Evolutionary conservation across 352 stramenopile species (phyloP), one percentile per base, ranked within the genome.

Genomic region (Blastocystis hominis): DNA sequence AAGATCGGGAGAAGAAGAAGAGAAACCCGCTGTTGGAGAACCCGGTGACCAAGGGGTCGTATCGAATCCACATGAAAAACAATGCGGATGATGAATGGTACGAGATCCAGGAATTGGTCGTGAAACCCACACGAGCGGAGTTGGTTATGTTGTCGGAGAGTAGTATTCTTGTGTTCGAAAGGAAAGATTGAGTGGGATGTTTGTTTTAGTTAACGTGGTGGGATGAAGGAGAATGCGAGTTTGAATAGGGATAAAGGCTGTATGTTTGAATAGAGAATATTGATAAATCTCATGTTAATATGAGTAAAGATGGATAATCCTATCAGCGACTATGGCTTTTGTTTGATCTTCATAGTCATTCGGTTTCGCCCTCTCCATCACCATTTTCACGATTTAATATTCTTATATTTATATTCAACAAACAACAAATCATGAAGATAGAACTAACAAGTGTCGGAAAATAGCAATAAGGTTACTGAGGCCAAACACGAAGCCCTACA

Each of bases 91-190:
- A 96, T 63, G 94, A 98, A 86, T 98, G 95, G 96, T 98, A 98
- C 89, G 96, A 98, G 88, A 97, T 98, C 56, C 95, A 98, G 88
- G 96, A 99, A 88, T 90, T 98, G 30, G 93, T 98, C 77, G 95
- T 98, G 6, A 92, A 96, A 76, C 94, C 98, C 90, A 98, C 95
- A 9, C 97, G 98, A 92, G 94, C 97, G 13, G 95, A 99, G 90
- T 92, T 98, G 54, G 98, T 99, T 89, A 95, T 95, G 17, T 91
- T 98, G n/a, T 97, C 93, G 47, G 95, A 98, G 86, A 94, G 93
- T 66, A 95, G 95, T 89, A 91, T 96, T 90, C 93, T 95, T 91
- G 92, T 96, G 77, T 96, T 95, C 36, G 30, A 80, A 46, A 9
- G 24, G 30, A n/a, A 80, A 46, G 40, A 50, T 15, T 15, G 64